A percentile compares a stretch with the other conserved stretches of the same genome.
Evolutionary conservation across 2,329 filamentous ascomycete species (phyloP).

Genomic region (Orbilia brochopaga): DNA sequence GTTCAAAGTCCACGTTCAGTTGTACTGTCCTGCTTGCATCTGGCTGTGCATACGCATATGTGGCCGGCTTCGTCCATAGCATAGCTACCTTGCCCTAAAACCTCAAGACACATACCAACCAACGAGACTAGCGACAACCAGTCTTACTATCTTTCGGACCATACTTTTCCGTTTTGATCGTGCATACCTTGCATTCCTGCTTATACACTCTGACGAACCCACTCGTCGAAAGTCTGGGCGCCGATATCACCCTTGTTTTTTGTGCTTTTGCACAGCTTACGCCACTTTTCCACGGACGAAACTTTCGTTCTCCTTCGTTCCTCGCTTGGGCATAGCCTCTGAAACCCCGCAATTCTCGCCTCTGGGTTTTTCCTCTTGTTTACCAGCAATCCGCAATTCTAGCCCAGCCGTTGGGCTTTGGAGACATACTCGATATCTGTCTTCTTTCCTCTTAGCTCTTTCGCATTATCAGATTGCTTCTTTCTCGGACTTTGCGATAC

Average conservation of each 20-base stretch:
- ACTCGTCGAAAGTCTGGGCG: slow-evolving; percentile 27
- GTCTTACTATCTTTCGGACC: neutral
- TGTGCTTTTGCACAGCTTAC: slow-evolving; percentile 29
- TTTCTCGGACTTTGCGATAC: slow-evolving; percentile 15
- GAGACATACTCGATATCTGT: slow-evolving; percentile 41
- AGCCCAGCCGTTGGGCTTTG: slow-evolving; percentile 36
- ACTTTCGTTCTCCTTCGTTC: slow-evolving; percentile 44
- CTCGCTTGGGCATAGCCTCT: slow-evolving; percentile 51
- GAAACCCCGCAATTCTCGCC: slow-evolving; percentile 52
- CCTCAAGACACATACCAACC: neutral
- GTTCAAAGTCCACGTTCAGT: no score
- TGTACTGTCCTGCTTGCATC: neutral
- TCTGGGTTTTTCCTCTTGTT: slow-evolving; percentile 45
- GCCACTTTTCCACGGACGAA: slow-evolving; percentile 50
- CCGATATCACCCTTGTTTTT: slow-evolving; percentile 41
- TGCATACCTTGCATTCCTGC: neutral
- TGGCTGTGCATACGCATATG: slow-evolving; percentile 1
- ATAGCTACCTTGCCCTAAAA: neutral
- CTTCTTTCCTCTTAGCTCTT: slow-evolving; percentile 29
- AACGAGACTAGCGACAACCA: neutral
- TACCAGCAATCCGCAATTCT: slow-evolving; percentile 37
- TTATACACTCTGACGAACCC: slow-evolving; percentile 23
- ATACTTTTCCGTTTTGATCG: neutral
- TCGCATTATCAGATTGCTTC: slow-evolving; percentile 1
- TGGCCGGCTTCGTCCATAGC: neutral